These are phyloP conservation scores for Corniculantispora saksenae DNA, from an alignment of 2,329 filamentous ascomycete species.

Conservation along the genomic window DNA sequence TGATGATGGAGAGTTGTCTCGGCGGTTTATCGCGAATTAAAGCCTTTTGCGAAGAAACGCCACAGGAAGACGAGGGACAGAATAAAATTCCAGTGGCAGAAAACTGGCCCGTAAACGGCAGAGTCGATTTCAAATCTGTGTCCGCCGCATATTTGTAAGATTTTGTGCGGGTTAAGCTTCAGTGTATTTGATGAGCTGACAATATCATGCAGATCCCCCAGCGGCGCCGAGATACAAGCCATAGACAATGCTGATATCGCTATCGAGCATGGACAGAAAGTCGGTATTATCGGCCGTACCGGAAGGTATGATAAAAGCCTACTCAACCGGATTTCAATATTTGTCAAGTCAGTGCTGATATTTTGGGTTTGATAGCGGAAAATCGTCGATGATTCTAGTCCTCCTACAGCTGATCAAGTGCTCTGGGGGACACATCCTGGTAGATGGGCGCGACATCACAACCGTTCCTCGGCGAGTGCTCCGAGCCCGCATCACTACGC, in stretches of 20 bases:
- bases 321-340: background rate
- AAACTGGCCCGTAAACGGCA: background rate
- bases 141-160: too few relatives aligned
- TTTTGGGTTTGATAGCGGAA: too few relatives aligned
- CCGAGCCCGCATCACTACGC: background rate
- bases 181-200: background rate
- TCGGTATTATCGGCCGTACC: background rate
- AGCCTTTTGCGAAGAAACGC: background rate
- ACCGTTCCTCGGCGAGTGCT: background rate
- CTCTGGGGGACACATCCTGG: background rate
- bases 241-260: background rate
- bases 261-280: background rate
- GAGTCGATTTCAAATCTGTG: background rate
- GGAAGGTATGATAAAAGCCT: background rate
- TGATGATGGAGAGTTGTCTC: background rate
- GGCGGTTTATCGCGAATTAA: background rate
- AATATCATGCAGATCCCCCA: background rate
- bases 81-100: background rate
- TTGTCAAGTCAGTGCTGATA: too few relatives aligned
- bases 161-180: background rate
- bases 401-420: background rate
- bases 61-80: background rate
- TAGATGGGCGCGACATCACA: background rate
- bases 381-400: constrained; percentile 1
- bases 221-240: background rate